These are phyloP conservation scores for Millerozyma miso DNA, from an alignment of 805 yeast genomes.

Conservation along the genomic window DNA sequence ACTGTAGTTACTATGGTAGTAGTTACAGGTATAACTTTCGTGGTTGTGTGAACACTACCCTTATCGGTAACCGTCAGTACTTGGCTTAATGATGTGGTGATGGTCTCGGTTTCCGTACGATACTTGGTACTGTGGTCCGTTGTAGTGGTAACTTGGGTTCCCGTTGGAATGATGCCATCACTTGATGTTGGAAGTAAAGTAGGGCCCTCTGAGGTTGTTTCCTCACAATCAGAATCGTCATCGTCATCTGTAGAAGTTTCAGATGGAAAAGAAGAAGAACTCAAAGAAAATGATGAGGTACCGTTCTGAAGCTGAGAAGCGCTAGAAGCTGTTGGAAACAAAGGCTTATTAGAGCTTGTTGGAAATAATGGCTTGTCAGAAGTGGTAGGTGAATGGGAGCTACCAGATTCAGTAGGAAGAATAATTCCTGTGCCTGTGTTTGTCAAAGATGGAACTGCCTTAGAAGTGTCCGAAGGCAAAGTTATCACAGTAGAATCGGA, in stretches of 20 bases:
- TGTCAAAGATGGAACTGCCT: background rate
- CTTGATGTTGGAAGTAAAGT: background rate
- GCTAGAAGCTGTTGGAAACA: no score
- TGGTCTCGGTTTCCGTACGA: background rate
- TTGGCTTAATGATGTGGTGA: background rate
- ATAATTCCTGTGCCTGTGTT: background rate
- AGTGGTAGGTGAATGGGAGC: no score
- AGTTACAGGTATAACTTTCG: background rate
- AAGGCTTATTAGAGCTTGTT: no score
- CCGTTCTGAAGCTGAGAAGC: no score
- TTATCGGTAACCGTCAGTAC: conserved; percentile 1
- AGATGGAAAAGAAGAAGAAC: background rate
- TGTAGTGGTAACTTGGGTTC: conserved; percentile 1
- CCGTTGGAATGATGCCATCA: background rate
- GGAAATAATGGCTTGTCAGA: no score
- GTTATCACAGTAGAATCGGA: conserved; percentile 6
- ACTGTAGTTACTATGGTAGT: conserved; percentile 1
- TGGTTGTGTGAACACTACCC: conserved; percentile 2
- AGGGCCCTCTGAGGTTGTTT: background rate
- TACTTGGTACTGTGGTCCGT: background rate
- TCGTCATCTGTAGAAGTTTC: background rate
- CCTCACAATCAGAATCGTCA: conserved; percentile 3
- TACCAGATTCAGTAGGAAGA: background rate
- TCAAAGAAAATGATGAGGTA: no score
- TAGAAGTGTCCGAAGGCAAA: background rate